phyloP scores from a whole-genome alignment of 2,329 filamentous ascomycete species.

The Septoria petroselini region DNA sequence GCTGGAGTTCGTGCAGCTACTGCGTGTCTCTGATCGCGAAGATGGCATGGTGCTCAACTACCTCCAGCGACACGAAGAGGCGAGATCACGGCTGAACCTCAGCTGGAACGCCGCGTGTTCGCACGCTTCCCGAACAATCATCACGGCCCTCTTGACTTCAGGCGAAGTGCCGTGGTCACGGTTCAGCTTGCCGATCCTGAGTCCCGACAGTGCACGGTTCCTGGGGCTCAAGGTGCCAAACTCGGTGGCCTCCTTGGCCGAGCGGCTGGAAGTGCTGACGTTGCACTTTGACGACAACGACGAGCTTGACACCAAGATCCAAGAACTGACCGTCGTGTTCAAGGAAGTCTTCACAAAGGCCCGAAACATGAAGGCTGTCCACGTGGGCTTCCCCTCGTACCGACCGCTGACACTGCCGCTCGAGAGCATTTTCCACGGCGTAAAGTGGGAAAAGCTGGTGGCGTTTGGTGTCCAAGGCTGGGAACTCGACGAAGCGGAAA shows the following conservation, averaged over 20 bases:
- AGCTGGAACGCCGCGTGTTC: slow-evolving; percentile 63
- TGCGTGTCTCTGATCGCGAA: slow-evolving; percentile 59
- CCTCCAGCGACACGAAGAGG: slow-evolving; percentile 45
- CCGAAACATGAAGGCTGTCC: slow-evolving; percentile 59
- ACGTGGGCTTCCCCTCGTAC: slow-evolving; percentile 61
- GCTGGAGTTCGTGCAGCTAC: slow-evolving; percentile 63
- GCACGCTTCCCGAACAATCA: slow-evolving; percentile 59
- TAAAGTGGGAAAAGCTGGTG: slow-evolving; percentile 59
- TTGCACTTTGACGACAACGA: slow-evolving; percentile 60
- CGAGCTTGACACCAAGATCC: slow-evolving; percentile 57
- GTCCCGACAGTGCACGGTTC: slow-evolving; percentile 56
- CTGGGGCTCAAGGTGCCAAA: slow-evolving; percentile 49
- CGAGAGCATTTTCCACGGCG: slow-evolving; percentile 60
- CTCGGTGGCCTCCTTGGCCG: slow-evolving; percentile 52
- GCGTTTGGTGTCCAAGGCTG: slow-evolving; percentile 65
- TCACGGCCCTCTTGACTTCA: slow-evolving; percentile 55
- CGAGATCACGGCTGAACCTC: slow-evolving; percentile 48
- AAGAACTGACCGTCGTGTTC: slow-evolving; percentile 57
- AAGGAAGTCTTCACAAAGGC: slow-evolving; percentile 57
- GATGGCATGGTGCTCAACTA: slow-evolving; percentile 55
- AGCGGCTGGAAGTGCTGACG: slow-evolving; percentile 60
- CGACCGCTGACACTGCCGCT: slow-evolving; percentile 56
- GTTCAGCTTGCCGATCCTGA: slow-evolving; percentile 62
- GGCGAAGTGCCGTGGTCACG: slow-evolving; percentile 54
- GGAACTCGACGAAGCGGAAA: slow-evolving; percentile 59